Conservation (phyloP, 1,139 yeast genomes). For the Saccharomyces pastorianus region DNA sequence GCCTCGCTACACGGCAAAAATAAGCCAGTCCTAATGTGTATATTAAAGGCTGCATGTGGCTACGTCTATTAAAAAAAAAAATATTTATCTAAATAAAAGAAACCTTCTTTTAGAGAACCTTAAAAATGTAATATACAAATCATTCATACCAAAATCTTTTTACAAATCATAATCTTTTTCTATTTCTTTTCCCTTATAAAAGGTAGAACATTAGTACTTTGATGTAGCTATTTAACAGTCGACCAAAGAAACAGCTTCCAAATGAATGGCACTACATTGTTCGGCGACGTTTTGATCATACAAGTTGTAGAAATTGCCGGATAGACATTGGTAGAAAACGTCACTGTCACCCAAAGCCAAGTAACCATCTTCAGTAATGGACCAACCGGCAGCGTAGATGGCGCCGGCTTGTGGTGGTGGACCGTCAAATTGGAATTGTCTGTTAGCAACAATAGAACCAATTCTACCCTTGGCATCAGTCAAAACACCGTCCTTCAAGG, state of each 20-base stretch:
- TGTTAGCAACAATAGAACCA: slow-evolving; percentile 77
- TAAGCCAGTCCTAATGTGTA: neutral
- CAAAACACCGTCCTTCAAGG: slow-evolving; percentile 47
- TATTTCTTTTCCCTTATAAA: neutral
- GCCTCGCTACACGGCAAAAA: neutral
- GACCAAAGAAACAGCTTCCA: slow-evolving; percentile 57
- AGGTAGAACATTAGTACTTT: neutral
- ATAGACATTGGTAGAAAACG: slow-evolving; percentile 70
- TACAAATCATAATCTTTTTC: neutral
- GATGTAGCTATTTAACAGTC: slow-evolving; percentile 39
- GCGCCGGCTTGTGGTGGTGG: slow-evolving; percentile 90
- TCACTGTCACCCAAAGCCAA: slow-evolving; percentile 64
- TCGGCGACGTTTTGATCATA: slow-evolving; percentile 61
- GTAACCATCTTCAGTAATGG: slow-evolving; percentile 53
- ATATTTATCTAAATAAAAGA: neutral
- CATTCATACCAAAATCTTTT: neutral
- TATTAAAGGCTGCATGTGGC: neutral
- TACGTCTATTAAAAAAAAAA: neutral
- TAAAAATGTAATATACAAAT: neutral
- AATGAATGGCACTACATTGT: slow-evolving; percentile 61
- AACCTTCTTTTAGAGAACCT: neutral
- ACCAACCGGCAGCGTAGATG: slow-evolving; percentile 81
- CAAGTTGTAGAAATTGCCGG: slow-evolving; percentile 79
- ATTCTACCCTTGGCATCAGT: slow-evolving; percentile 62
- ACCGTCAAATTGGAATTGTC: slow-evolving; percentile 86